Base-by-base conservation (phyloP, 139 green algal species). In the Edaphochlamys debaryana region DNA sequence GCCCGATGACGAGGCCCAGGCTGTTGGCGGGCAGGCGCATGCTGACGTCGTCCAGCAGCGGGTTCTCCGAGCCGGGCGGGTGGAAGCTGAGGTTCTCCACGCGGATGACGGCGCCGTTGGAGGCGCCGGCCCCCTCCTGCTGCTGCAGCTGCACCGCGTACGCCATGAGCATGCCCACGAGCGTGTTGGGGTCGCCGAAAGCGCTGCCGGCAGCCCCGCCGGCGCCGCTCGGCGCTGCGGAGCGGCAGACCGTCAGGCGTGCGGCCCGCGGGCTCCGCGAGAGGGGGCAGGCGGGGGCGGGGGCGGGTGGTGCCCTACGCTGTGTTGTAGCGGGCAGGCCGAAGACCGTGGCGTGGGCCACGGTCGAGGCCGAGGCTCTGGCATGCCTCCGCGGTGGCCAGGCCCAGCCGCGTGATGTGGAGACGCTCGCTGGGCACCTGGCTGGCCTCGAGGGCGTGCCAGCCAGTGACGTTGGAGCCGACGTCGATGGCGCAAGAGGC, bases 1-100 rank as follows among this genome's bases (percentile, higher is more conserved):
- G 90, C 0, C 96, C 96, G 69, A 94, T 96, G 17, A 98, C 80
- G 1, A 98, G 87, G 0, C 94, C 94, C 75, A 98, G 84, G 60
- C 86, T 89, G 80, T 95, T 93, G 38, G 93, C 67, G 8, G 87
- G 88, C 41, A 98, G 66, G 6, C 90, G 25, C 42, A 98, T 82
- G 64, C 56, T 89, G 20, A 98, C 85, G 68, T 91, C 79, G 1
- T 87, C 40, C 41, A 98, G 82, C 54, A 98, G 84, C 11, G 95
- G 90, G 3, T 54, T 29, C 25, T 93, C 89, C 23, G 90, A 62
- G 17, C 92, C 90, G 36, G 94, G 88, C 71, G 92, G 90, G 73
- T 92, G 88, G 67, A 93, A 94, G 38, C 17, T 52, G 27, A 93
- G 45, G 34, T 79, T 70, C 20, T 78, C 34, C 32, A 91, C 66